Percentiles rank a stretch among this genome's conserved stretches.
Conservation (phyloP, 1,139 yeast species). For the Suhomyces bribrorum region DNA sequence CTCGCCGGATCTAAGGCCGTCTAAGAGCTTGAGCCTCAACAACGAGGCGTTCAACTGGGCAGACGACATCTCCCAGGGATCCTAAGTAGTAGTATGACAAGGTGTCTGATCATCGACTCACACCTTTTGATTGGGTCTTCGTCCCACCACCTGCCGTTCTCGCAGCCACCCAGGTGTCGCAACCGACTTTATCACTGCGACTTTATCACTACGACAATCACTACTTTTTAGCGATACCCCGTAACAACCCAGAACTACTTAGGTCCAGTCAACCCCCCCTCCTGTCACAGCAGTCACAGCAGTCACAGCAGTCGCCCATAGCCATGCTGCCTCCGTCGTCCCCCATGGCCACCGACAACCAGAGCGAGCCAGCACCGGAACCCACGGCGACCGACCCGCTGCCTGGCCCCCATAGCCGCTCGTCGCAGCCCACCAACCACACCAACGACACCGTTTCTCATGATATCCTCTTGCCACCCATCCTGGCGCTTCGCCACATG, state of each 20-base stretch:
- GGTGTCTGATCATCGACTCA: too few relatives aligned
- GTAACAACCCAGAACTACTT: too few relatives aligned
- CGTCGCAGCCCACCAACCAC: not conserved
- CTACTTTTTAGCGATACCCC: too few relatives aligned
- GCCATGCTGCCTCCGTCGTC: conserved; percentile 14
- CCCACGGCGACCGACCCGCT: conserved; percentile 1
- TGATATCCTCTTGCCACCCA: conserved; percentile 1
- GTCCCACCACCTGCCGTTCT: too few relatives aligned
- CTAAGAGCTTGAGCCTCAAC: conserved; percentile 64
- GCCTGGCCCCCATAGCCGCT: conserved; percentile 1
- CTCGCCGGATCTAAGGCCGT: conserved; percentile 63
- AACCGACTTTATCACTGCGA: not conserved
- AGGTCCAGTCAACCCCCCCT: not conserved
- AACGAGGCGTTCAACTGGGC: conserved; percentile 59
- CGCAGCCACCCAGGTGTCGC: too few relatives aligned
- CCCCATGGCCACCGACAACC: conserved; percentile 6
- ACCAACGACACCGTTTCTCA: not conserved
- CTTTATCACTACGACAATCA: too few relatives aligned
- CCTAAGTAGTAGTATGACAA: too few relatives aligned
- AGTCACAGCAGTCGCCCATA: too few relatives aligned
- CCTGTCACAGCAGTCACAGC: too few relatives aligned
- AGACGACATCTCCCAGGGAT: too few relatives aligned
- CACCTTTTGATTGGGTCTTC: too few relatives aligned
- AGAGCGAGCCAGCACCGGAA: not conserved
- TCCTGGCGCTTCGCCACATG: conserved; percentile 3